Evolutionary conservation across 257 asterid genomes (phyloP).

Genomic region (Forsythia suspensa): DNA sequence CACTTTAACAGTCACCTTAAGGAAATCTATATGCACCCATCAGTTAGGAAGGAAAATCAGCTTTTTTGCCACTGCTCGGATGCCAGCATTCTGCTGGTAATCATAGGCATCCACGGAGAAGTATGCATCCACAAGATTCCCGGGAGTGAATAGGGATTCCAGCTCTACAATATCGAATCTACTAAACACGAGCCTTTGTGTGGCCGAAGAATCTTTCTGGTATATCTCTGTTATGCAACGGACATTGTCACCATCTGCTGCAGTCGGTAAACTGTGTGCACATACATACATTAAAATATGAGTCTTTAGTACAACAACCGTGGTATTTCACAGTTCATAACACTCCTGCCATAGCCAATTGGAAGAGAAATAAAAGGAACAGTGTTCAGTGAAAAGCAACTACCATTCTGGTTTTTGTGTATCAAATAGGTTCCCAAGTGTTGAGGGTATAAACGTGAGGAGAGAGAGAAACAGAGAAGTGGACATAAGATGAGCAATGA

Average conservation of each 20-base stretch:
- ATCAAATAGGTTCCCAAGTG: not conserved
- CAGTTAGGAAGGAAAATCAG: conserved; percentile 54
- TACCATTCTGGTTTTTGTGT: not conserved
- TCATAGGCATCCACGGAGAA: conserved; percentile 75
- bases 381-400: not conserved
- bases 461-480: too few relatives aligned
- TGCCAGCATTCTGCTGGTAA: conserved; percentile 77
- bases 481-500: not conserved
- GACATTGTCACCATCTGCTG: conserved; percentile 47
- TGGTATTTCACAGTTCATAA: not conserved
- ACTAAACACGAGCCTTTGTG: conserved; percentile 57
- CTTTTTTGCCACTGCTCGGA: conserved; percentile 73
- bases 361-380: too few relatives aligned
- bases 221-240: conserved; percentile 74
- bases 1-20: not conserved
- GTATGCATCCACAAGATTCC: conserved; percentile 65
- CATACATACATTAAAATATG: conserved; percentile 3
- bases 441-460: not conserved
- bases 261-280: conserved; percentile 76
- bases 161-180: conserved; percentile 55
- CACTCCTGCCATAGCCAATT: not conserved
- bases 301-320: conserved; percentile 5
- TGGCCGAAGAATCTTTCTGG: conserved; percentile 50
- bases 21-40: not conserved
- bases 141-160: conserved; percentile 54